A percentile compares a stretch with the other conserved stretches of the same genome.
Evolutionary conservation across 2,329 filamentous ascomycete species (phyloP).

Genomic region (Ascochyta koolunga): DNA sequence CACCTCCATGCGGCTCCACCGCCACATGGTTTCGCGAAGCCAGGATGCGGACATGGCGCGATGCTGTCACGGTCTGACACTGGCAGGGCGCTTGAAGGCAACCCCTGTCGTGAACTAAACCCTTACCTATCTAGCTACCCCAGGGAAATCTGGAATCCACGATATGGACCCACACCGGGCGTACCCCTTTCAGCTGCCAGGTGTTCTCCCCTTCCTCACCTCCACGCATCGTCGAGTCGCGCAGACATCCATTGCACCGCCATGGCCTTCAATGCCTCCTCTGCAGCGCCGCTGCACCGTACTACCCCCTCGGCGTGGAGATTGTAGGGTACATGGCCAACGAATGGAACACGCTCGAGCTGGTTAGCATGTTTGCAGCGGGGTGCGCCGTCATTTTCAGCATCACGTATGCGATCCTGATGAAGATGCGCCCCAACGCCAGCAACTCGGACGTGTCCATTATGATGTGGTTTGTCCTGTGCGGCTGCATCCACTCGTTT

Average conservation of each 20-base stretch:
- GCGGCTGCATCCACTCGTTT: slow-evolving; percentile 75
- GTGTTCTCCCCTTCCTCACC: not conserved
- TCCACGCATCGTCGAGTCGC: slow-evolving; percentile 10
- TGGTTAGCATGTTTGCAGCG: slow-evolving; percentile 66
- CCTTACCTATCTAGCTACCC: not conserved
- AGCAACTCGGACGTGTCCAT: slow-evolving; percentile 61
- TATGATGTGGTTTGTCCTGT: slow-evolving; percentile 78
- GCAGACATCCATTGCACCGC: slow-evolving; percentile 14
- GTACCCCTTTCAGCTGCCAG: not conserved
- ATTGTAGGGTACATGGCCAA: slow-evolving; percentile 72
- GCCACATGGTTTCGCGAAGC: slow-evolving; percentile 18
- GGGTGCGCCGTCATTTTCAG: slow-evolving; percentile 64
- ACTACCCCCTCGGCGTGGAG: slow-evolving; percentile 69
- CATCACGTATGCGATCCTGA: slow-evolving; percentile 61
- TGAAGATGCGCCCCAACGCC: slow-evolving; percentile 60
- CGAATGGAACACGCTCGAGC: slow-evolving; percentile 62
- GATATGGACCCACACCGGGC: not conserved
- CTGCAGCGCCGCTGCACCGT: slow-evolving; percentile 59
- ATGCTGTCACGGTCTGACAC: not conserved
- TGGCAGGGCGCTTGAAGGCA: not conserved
- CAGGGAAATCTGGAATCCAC: not conserved
- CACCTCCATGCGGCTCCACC: not conserved
- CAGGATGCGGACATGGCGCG: not conserved
- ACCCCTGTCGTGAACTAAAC: not conserved
- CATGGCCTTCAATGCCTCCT: slow-evolving; percentile 20